phyloP scores from a whole-genome alignment of 2,329 filamentous ascomycete genomes.

The Diaporthe humulicola region DNA sequence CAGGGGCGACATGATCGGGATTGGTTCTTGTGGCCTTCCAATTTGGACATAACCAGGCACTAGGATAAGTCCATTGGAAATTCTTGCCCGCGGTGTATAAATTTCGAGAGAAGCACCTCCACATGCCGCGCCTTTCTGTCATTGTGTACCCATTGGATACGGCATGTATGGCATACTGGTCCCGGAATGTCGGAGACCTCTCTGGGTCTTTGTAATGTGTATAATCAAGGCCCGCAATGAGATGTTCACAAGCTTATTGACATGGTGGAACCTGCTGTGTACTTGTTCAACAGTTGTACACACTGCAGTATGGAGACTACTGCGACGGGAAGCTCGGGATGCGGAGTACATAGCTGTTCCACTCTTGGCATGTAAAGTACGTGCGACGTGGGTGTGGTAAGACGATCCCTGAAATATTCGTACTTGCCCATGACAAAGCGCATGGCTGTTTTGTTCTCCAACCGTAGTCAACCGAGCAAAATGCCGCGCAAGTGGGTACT shows the following conservation, averaged over 20 bases:
- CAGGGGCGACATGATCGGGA: constrained; percentile 12
- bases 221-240: not conserved
- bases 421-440: not conserved
- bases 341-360: constrained; percentile 5
- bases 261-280: not conserved
- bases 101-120: not conserved
- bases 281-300: not conserved
- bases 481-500: not conserved
- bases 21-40: not conserved
- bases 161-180: not conserved
- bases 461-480: constrained; percentile 1
- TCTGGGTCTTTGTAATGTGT: not conserved
- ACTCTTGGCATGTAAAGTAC: constrained; percentile 7
- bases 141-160: not conserved
- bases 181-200: not conserved
- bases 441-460: not conserved
- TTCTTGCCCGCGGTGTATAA: not conserved
- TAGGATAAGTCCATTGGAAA: not conserved
- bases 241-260: not conserved
- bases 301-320: not conserved
- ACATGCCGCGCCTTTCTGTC: not conserved
- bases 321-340: constrained; percentile 24
- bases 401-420: not conserved
- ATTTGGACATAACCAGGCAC: not conserved
- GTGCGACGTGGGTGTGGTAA: not conserved